Evolutionary conservation across 2,329 filamentous ascomycete genomes (phyloP).

Genomic region (Seiridium cupressi): DNA sequence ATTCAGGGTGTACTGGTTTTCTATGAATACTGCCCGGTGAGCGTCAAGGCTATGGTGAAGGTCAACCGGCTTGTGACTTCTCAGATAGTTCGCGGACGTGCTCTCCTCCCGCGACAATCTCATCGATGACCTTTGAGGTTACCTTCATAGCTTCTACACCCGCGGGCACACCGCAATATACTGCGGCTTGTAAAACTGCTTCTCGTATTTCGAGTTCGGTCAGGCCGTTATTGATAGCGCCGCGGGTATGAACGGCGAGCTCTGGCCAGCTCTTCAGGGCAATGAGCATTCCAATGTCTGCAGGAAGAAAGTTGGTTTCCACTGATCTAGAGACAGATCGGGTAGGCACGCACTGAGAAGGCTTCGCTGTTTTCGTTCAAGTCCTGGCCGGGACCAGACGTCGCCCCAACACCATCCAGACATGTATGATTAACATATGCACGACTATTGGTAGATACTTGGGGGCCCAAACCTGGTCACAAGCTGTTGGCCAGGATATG

Average conservation of each 20-base stretch:
- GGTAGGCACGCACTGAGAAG: conserved; percentile 40
- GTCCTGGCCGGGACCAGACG: conserved; percentile 61
- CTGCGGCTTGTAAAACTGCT: conserved; percentile 46
- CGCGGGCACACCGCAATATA: conserved; percentile 41
- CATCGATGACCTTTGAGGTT: conserved; percentile 27
- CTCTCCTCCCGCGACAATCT: conserved; percentile 27
- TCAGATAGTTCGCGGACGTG: background rate
- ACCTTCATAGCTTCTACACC: conserved; percentile 38
- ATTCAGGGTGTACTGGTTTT: no score
- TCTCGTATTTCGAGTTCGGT: conserved; percentile 63
- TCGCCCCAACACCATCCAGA: conserved; percentile 61
- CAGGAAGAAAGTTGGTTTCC: background rate
- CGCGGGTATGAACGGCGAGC: conserved; percentile 59
- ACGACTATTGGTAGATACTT: no score
- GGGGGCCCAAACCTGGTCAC: conserved; percentile 37
- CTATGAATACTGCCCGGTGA: no score
- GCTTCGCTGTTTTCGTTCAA: conserved; percentile 58
- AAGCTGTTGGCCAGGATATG: conserved; percentile 58
- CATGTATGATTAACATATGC: no score
- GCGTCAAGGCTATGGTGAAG: no score
- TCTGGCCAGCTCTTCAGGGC: conserved; percentile 59
- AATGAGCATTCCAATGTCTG: conserved; percentile 56
- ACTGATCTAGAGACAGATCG: no score
- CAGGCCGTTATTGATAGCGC: conserved; percentile 61
- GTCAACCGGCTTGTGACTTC: no score